Evolutionary conservation across 208 protist species (phyloP).

Genomic region (Blechomonas ayalai): DNA sequence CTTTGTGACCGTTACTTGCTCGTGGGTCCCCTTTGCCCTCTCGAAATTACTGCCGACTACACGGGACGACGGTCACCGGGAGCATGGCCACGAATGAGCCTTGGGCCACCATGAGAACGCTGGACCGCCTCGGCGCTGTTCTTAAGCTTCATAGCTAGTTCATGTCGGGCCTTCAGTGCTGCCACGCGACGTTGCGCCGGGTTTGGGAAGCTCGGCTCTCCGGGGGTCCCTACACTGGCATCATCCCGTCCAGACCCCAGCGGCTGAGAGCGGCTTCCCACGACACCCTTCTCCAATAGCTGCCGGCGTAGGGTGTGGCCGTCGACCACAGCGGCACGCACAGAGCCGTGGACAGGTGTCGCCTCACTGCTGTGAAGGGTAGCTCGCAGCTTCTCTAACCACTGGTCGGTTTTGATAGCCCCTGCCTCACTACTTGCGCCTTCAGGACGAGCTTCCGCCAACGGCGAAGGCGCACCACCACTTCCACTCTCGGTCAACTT

Average conservation of each 20-base stretch:
- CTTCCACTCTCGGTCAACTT: background rate
- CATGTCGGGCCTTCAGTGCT: conserved; percentile 73
- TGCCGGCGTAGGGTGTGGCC: conserved; percentile 54
- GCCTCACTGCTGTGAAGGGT: too few relatives aligned
- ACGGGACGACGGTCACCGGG: conserved; percentile 35
- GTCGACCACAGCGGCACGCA: conserved; percentile 38
- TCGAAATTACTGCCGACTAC: too few relatives aligned
- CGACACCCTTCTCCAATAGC: conserved; percentile 29
- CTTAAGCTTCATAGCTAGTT: conserved; percentile 41
- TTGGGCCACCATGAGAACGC: conserved; percentile 18
- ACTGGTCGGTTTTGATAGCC: conserved; percentile 25
- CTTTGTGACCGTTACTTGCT: too few relatives aligned
- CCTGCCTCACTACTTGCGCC: background rate
- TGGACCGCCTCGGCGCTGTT: too few relatives aligned
- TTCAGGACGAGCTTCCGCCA: background rate
- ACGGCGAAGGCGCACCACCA: background rate
- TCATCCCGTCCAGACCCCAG: conserved; percentile 2
- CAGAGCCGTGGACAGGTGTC: background rate
- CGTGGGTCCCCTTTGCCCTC: too few relatives aligned
- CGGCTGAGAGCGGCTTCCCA: conserved; percentile 24
- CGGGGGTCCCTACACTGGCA: background rate
- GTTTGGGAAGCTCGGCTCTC: background rate
- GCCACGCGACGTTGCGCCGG: conserved; percentile 40
- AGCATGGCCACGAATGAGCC: conserved; percentile 56
- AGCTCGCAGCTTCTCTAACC: conserved; percentile 38